Evolutionary conservation across 441 rosid genomes (phyloP), one percentile per base, ranked within the genome.

Genomic region (Gossypium lobatum): DNA sequence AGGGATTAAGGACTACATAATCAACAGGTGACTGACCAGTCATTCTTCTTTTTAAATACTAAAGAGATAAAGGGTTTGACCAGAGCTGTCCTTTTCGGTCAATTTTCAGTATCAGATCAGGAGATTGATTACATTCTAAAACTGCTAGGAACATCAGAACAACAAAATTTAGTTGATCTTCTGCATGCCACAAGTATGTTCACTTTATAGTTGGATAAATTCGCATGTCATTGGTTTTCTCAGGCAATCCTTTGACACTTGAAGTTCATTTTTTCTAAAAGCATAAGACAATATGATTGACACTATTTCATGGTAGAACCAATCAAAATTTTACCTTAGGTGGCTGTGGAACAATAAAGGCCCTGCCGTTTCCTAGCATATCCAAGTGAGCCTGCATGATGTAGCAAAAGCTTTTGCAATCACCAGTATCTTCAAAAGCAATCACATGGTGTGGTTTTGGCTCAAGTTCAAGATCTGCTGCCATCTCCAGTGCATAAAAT

Each of bases 401-500:
- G 78, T 82, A 89, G 77, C 93, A 89, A 2, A 94, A 87, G 74
- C 85, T 85, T 86, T 82, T 85, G 86, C 93, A 88, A 73, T 92
- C 95, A 10, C 80, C 79, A 54, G 93, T 81, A 75, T 92, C 81
- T 81, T 92, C 95, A 75, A 92, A 92, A 75, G 95, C 96, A 76
- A 94, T 91, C 73, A 91, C 91, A 73, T 91, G 93, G 71, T 79
- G 77, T 28, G 98, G 94, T 81, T 91, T 92, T 11, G 96, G 98
- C 74, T 94, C 95, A 80, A 94, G 54, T 59, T 94, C 97, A 75
- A 94, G 96, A 86, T 94, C 98, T 31, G 78, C 72, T 64, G 93
- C 98, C 97, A 94, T 94, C 80, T 90, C 97, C 83, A 94, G 71
- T 50, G 96, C 82, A 85, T 94, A 94, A 79, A 94, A 90, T 50